These are phyloP conservation scores for Vigna radiata DNA, from an alignment of 306 rosid genomes.

Conservation along the genomic window DNA sequence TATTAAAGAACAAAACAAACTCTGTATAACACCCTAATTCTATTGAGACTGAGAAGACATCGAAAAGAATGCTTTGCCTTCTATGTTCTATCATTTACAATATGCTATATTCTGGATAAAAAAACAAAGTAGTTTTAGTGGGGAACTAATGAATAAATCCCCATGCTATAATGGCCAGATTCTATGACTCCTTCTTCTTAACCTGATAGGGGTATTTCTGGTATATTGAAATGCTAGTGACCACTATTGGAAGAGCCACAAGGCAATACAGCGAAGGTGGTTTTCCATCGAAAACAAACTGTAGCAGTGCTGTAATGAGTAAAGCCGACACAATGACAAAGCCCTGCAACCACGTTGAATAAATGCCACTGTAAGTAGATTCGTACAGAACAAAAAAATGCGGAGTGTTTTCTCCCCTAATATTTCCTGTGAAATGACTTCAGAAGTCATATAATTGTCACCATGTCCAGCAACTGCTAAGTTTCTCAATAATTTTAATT, in stretches of 20 bases:
- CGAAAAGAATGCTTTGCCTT: slow-evolving; percentile 43
- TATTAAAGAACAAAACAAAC: not conserved
- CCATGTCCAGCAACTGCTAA: slow-evolving; percentile 2
- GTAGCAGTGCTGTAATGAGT: slow-evolving; percentile 89
- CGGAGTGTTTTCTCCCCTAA: slow-evolving; percentile 6
- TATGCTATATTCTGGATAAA: slow-evolving; percentile 41
- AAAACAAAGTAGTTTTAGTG: slow-evolving; percentile 19
- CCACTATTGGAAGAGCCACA: slow-evolving; percentile 87
- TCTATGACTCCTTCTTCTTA: slow-evolving; percentile 71
- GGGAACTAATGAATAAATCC: slow-evolving; percentile 40
- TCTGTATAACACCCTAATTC: slow-evolving; percentile 25
- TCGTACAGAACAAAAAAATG: slow-evolving; percentile 20
- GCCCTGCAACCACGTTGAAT: slow-evolving; percentile 74
- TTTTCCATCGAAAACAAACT: slow-evolving; percentile 92
- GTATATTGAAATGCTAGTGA: slow-evolving; percentile 80
- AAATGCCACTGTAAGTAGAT: slow-evolving; percentile 20
- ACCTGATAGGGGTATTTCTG: slow-evolving; percentile 84
- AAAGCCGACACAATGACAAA: slow-evolving; percentile 96
- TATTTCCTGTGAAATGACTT: slow-evolving; percentile 29
- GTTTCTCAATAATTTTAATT: slow-evolving; percentile 18
- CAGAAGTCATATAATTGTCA: slow-evolving; percentile 1
- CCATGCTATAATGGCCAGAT: slow-evolving; percentile 26
- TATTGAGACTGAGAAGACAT: slow-evolving; percentile 43
- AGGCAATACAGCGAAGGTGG: slow-evolving; percentile 89
- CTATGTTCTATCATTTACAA: slow-evolving; percentile 53